Conservation (phyloP, 352 stramenopile species). For the Lagenidium giganteum region DNA sequence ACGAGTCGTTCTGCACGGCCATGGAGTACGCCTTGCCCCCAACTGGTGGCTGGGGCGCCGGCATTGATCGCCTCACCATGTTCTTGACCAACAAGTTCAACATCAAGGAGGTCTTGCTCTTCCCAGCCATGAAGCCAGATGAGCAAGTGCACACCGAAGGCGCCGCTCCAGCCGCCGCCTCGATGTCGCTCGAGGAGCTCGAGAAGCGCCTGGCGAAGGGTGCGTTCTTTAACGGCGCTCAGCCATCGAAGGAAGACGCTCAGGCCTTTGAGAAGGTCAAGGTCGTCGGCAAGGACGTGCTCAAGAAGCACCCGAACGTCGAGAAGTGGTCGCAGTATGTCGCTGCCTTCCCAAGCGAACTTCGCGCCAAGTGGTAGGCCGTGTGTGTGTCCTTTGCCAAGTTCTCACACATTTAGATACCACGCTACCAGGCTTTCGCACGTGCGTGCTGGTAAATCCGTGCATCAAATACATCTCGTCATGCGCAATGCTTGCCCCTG, state of each 20-base stretch:
- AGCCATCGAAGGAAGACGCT: constrained; percentile 68
- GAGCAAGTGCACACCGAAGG: constrained; percentile 37
- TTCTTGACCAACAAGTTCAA: constrained; percentile 93
- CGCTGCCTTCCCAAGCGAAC: constrained; percentile 65
- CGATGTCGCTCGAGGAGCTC: constrained; percentile 52
- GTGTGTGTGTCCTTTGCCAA: too few relatives aligned
- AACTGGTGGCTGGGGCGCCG: constrained; percentile 96
- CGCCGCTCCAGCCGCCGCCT: constrained; percentile 19
- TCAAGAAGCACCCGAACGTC: constrained; percentile 71
- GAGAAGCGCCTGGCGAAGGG: constrained; percentile 50
- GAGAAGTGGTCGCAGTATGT: constrained; percentile 75
- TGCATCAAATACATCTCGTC: too few relatives aligned
- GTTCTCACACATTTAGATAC: too few relatives aligned
- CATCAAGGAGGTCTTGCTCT: constrained; percentile 99
- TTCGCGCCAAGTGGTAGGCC: constrained; percentile 75
- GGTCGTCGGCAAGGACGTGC: constrained; percentile 67
- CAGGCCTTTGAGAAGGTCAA: constrained; percentile 67
- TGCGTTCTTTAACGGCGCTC: constrained; percentile 67
- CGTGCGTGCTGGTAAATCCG: too few relatives aligned
- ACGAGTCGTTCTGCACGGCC: constrained; percentile 92
- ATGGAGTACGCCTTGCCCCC: constrained; percentile 98
- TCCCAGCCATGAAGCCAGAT: constrained; percentile 99
- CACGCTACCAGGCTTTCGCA: too few relatives aligned
- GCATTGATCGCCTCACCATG: constrained; percentile 98
- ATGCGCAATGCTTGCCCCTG: too few relatives aligned